Conservation (phyloP, 2,329 filamentous ascomycete species). For the Trichoderma koningiopsis region DNA sequence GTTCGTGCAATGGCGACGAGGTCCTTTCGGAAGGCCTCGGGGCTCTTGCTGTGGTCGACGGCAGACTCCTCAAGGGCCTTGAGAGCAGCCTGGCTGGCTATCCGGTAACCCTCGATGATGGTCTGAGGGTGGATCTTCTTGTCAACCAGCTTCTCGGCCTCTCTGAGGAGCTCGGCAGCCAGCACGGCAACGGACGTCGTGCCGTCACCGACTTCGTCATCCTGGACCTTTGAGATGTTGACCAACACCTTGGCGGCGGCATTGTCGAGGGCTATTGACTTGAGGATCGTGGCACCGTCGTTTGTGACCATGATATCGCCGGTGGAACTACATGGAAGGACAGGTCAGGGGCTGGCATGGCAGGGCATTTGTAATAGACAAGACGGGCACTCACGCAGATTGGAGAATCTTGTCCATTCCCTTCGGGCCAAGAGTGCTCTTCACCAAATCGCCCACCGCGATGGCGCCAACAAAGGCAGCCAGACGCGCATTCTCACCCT, state of each 20-base stretch:
- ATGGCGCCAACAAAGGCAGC: slow-evolving; percentile 98
- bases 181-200: slow-evolving; percentile 97
- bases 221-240: slow-evolving; percentile 99
- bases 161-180: slow-evolving; percentile 89
- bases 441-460: slow-evolving; percentile 94
- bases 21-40: slow-evolving; percentile 84
- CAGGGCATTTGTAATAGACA: slow-evolving; percentile 23
- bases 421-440: slow-evolving; percentile 95
- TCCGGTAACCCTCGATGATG: slow-evolving; percentile 98
- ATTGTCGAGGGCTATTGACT: slow-evolving; percentile 97
- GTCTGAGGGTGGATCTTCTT: slow-evolving; percentile 99
- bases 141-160: slow-evolving; percentile 95
- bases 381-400: slow-evolving; percentile 70
- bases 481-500: slow-evolving; percentile 98
- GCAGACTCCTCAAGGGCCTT: slow-evolving; percentile 80
- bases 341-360: slow-evolving; percentile 21
- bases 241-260: slow-evolving; percentile 97
- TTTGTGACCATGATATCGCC: slow-evolving; percentile 98
- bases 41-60: slow-evolving; percentile 84
- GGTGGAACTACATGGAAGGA: slow-evolving; percentile 66
- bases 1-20: slow-evolving; percentile 89
- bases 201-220: slow-evolving; percentile 97
- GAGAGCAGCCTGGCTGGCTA: slow-evolving; percentile 89
- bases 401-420: slow-evolving; percentile 99
- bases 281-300: slow-evolving; percentile 96